A percentile compares a stretch with the other conserved stretches of the same genome.
Evolutionary conservation across 177 flowering plant species (phyloP).

Genomic region (Vitis hybrid): DNA sequence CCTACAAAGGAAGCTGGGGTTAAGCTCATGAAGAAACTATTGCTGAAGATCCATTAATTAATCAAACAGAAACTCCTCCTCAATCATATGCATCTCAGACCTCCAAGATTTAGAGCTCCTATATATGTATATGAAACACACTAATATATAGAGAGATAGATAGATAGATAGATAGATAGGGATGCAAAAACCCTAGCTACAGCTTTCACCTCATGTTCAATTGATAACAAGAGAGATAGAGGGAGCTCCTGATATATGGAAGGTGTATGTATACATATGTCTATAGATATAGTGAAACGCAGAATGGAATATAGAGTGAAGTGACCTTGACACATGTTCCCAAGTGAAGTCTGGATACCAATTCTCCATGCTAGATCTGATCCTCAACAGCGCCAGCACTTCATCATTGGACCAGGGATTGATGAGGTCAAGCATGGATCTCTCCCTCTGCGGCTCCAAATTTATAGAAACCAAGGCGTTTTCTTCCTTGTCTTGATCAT

Average conservation of each 20-base stretch:
- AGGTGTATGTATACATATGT: not conserved
- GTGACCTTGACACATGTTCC: slow-evolving; percentile 82
- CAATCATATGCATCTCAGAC: no score
- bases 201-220: no score
- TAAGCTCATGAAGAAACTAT: not conserved
- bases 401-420: slow-evolving; percentile 69
- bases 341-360: slow-evolving; percentile 75
- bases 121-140: not conserved
- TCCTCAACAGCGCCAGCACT: slow-evolving; percentile 56
- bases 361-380: slow-evolving; percentile 70
- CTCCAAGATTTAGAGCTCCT: not conserved
- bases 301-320: not conserved
- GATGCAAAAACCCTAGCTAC: no score
- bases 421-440: slow-evolving; percentile 15
- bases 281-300: not conserved
- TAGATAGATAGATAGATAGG: no score
- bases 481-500: slow-evolving; percentile 16
- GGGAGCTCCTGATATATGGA: no score
- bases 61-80: not conserved
- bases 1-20: not conserved
- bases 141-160: no score
- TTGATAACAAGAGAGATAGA: no score
- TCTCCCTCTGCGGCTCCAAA: slow-evolving; percentile 26
- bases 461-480: slow-evolving; percentile 10
- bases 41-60: not conserved